Conservation (phyloP, 768 basidiomycete genomes). For the Coprinopsis sp. region DNA sequence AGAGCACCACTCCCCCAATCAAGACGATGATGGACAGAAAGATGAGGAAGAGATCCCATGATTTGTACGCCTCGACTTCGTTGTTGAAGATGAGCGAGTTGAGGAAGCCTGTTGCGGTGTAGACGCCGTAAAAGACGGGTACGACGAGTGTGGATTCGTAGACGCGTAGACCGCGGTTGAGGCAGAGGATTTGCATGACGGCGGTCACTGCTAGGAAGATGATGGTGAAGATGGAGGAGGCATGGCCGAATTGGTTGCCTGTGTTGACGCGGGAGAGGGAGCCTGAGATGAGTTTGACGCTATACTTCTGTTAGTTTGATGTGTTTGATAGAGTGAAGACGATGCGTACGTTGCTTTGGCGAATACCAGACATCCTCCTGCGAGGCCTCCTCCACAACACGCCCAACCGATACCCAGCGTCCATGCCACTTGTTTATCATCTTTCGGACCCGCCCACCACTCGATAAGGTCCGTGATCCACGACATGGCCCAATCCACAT, state of each 20-base stretch:
- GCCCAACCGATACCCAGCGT: slow-evolving; percentile 93
- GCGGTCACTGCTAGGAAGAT: slow-evolving; percentile 68
- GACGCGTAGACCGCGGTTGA: slow-evolving; percentile 85
- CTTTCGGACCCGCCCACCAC: slow-evolving; percentile 68
- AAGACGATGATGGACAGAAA: slow-evolving; percentile 84
- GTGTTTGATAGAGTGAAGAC: not conserved
- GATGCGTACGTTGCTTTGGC: slow-evolving; percentile 57
- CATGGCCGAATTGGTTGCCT: slow-evolving; percentile 84
- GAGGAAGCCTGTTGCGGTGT: slow-evolving; percentile 70
- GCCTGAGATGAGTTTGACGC: slow-evolving; percentile 77
- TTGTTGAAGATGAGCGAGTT: slow-evolving; percentile 74
- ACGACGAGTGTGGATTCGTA: slow-evolving; percentile 92
- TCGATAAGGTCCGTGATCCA: slow-evolving; percentile 64
- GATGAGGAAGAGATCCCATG: slow-evolving; percentile 87
- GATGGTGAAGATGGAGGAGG: slow-evolving; percentile 74
- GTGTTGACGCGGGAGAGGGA: slow-evolving; percentile 74
- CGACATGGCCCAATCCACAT: slow-evolving; percentile 44
- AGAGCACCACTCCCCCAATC: slow-evolving; percentile 86
- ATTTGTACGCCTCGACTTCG: slow-evolving; percentile 77
- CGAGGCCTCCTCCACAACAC: slow-evolving; percentile 85
- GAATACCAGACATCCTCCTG: slow-evolving; percentile 87
- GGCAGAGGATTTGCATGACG: slow-evolving; percentile 84
- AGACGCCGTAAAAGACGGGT: slow-evolving; percentile 92
- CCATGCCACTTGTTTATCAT: slow-evolving; percentile 86
- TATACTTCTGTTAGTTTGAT: slow-evolving; percentile 19